phyloP scores from a whole-genome alignment of 345 rosid species.

The Hibiscus trionum region DNA sequence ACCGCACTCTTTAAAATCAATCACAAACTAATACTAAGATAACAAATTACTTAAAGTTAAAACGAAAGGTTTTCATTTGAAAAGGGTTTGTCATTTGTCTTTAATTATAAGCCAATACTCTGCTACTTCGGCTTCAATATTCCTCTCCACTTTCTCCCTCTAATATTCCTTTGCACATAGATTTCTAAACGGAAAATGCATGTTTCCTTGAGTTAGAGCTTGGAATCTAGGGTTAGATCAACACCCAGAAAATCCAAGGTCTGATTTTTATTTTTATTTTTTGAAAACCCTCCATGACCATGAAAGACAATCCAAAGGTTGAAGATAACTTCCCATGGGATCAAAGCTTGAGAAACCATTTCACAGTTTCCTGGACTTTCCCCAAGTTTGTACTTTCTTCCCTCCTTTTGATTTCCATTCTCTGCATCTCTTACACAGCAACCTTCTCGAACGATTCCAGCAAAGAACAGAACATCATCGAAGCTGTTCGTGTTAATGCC shows the following conservation, averaged over 20 bases:
- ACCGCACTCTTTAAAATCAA: too few relatives aligned
- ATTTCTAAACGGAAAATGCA: neutral
- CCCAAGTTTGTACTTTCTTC: conserved; percentile 16
- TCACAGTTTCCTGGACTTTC: neutral
- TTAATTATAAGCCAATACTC: neutral
- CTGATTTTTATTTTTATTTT: neutral
- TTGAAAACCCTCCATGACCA: neutral
- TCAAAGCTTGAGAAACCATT: conserved; percentile 13
- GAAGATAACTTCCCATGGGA: conserved; percentile 6
- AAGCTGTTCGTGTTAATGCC: neutral
- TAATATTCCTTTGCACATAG: too few relatives aligned
- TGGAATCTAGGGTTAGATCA: too few relatives aligned
- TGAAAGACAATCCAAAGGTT: conserved; percentile 11
- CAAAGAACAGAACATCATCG: conserved; percentile 4
- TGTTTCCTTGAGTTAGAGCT: too few relatives aligned
- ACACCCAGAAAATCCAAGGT: neutral
- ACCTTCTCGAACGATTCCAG: neutral
- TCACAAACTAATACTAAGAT: too few relatives aligned
- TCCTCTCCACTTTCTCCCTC: neutral
- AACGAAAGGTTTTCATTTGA: neutral
- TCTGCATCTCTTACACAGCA: conserved; percentile 19
- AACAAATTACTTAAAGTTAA: neutral
- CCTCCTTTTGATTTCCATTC: conserved; percentile 20
- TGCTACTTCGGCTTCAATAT: neutral
- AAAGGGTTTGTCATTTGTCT: neutral